phyloP scores from a whole-genome alignment of 2,329 filamentous ascomycete genomes.

The Paraconiothyrium sp. region DNA sequence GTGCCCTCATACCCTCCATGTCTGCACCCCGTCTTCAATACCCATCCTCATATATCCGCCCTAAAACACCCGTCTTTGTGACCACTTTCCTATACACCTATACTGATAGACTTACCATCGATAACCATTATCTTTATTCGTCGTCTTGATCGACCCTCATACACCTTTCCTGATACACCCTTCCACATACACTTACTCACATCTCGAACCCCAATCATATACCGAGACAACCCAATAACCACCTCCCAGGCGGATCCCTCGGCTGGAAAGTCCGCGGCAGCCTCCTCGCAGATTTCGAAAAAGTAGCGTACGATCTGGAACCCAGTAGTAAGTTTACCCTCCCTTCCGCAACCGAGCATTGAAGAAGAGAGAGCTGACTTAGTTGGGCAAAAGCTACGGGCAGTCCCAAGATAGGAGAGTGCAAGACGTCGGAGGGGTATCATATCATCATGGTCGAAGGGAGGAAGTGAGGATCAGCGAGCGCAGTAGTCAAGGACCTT shows the following conservation, averaged over 20 bases:
- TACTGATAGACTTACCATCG: not conserved
- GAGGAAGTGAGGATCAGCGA: slow-evolving; percentile 54
- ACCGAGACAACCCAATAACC: not conserved
- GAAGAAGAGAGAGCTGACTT: not conserved
- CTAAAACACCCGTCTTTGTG: not conserved
- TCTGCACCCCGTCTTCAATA: no score
- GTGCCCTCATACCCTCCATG: not conserved
- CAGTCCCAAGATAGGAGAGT: slow-evolving; percentile 73
- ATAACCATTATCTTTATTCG: no score
- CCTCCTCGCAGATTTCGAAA: slow-evolving; percentile 75
- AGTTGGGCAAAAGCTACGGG: slow-evolving; percentile 54
- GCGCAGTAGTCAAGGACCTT: no score
- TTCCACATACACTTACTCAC: not conserved
- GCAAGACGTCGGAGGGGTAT: slow-evolving; percentile 79
- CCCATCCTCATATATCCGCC: no score
- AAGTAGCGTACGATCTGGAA: slow-evolving; percentile 75
- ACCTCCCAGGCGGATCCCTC: slow-evolving; percentile 68
- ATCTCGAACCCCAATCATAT: not conserved
- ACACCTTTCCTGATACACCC: no score
- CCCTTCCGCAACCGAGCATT: not conserved
- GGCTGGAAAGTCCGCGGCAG: slow-evolving; percentile 78
- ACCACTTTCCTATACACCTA: not conserved
- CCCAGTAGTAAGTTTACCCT: slow-evolving; percentile 60
- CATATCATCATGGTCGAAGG: slow-evolving; percentile 83
- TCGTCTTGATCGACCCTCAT: no score